Percentiles rank a stretch among this genome's conserved stretches.
Evolutionary conservation across 2,329 filamentous ascomycete genomes (phyloP).

Genomic region (Penicillium sp.): DNA sequence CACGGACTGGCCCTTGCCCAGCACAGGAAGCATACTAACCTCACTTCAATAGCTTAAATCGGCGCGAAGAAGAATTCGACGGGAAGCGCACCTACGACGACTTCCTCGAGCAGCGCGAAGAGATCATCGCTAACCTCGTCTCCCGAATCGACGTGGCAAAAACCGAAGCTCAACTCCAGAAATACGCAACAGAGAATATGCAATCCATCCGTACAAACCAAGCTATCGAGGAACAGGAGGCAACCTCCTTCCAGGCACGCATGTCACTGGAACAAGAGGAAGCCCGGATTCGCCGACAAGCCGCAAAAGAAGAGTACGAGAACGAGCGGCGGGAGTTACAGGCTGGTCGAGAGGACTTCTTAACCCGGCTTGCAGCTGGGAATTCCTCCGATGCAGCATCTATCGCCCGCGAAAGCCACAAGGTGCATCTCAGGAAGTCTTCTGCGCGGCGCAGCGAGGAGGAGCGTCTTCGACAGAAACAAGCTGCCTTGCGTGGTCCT

Average conservation of each 20-base stretch:
- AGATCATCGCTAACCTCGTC: slow-evolving; percentile 83
- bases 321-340: slow-evolving; percentile 63
- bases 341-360: slow-evolving; percentile 62
- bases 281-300: slow-evolving; percentile 58
- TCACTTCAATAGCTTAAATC: slow-evolving; percentile 67
- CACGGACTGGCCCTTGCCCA: not conserved
- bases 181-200: slow-evolving; percentile 70
- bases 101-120: slow-evolving; percentile 89
- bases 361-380: slow-evolving; percentile 63
- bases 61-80: slow-evolving; percentile 85
- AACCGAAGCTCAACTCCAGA: slow-evolving; percentile 55
- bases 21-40: slow-evolving; percentile 4
- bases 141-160: slow-evolving; percentile 64
- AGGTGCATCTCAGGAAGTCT: slow-evolving; percentile 68
- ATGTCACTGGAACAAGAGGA: slow-evolving; percentile 62
- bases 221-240: slow-evolving; percentile 47
- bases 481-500: slow-evolving; percentile 37
- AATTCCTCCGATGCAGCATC: slow-evolving; percentile 56
- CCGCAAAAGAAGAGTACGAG: slow-evolving; percentile 63
- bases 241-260: slow-evolving; percentile 43
- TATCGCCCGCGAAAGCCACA: slow-evolving; percentile 51
- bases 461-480: slow-evolving; percentile 45
- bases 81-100: slow-evolving; percentile 79
- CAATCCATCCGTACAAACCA: slow-evolving; percentile 53
- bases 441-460: slow-evolving; percentile 56